phyloP scores from a whole-genome alignment of 371 early-diverging fungal genomes.

The Circinella minor region DNA sequence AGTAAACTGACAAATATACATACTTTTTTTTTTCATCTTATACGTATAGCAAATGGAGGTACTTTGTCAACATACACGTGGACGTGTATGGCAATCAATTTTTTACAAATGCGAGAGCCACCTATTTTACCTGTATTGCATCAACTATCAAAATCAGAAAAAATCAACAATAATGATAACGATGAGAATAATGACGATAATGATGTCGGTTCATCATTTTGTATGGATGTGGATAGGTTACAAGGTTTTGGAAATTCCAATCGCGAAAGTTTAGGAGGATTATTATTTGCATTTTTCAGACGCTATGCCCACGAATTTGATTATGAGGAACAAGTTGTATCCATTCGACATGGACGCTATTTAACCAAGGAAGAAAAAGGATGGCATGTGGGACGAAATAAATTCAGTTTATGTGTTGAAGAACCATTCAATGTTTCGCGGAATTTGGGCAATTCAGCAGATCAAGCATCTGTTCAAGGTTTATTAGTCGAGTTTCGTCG shows the following conservation, averaged over 20 bases:
- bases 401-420: constrained; percentile 80
- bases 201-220: constrained; percentile 46
- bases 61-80: constrained; percentile 93
- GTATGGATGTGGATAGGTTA: constrained; percentile 64
- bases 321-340: constrained; percentile 78
- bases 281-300: constrained; percentile 86
- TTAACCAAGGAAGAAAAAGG: constrained; percentile 81
- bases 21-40: not conserved
- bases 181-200: constrained; percentile 10
- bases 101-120: constrained; percentile 87
- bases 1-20: not conserved
- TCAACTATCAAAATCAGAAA: constrained; percentile 31
- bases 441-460: constrained; percentile 90
- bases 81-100: constrained; percentile 91
- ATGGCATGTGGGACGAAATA: constrained; percentile 62
- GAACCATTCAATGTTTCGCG: constrained; percentile 85
- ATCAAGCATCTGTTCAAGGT: constrained; percentile 75
- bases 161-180: constrained; percentile 6
- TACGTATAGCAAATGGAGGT: constrained; percentile 75
- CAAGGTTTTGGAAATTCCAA: constrained; percentile 72
- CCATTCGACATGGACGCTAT: constrained; percentile 75
- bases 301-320: constrained; percentile 81
- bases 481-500: constrained; percentile 78
- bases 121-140: constrained; percentile 91
- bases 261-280: constrained; percentile 73